Evolutionary conservation across 2,329 filamentous ascomycete species (phyloP), one percentile per base, ranked within the genome.

Genomic region (Microdochium paspali): DNA sequence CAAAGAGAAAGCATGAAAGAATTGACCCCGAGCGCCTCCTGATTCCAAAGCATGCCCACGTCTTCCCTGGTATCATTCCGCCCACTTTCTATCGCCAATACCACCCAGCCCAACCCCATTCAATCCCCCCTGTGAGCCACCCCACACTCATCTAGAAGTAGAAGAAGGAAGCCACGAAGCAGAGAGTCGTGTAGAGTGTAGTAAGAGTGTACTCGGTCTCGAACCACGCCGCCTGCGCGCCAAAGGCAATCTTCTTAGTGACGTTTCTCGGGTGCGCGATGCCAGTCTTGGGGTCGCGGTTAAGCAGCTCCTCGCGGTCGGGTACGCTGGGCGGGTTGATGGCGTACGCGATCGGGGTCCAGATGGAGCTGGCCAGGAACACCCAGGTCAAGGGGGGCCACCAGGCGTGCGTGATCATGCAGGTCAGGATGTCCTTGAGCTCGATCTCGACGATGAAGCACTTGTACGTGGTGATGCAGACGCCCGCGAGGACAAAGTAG

Each of bases 341-440:
- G 23, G 78, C 76, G 56, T 84, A 84, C 1, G 68, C 67, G 43
- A 84, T 68, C 0, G 80, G 80, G 0, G 71, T 77, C 75, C 76
- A 80, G 24, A 78, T 63, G 1, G 74, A 74, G 45, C 66, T 72
- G 65, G 71, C 72, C 44, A 76, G 69, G 56, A 76, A 74, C 40
- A 80, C 55, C 63, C 78, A 81, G 0, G 76, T 74, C 40, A 81
- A 55, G 0, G 79, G 79, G 5, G 78, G 78, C 79, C 79, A 83
- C 63, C 76, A 77, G 12, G 76, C 77, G 57, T 82, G 77, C 0
- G 77, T 80, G 35, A 83, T 58, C 3, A 84, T 64, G 53, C 70
- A 72, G 44, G 74, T 56, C 15, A 80, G 63, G n/a, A 71, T 61
- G 10, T 67, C 65, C 51, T 62, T 62, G 28, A 64, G 60, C 4